Evolutionary conservation across 257 asterid species (phyloP).

Genomic region (Ballota nigra): DNA sequence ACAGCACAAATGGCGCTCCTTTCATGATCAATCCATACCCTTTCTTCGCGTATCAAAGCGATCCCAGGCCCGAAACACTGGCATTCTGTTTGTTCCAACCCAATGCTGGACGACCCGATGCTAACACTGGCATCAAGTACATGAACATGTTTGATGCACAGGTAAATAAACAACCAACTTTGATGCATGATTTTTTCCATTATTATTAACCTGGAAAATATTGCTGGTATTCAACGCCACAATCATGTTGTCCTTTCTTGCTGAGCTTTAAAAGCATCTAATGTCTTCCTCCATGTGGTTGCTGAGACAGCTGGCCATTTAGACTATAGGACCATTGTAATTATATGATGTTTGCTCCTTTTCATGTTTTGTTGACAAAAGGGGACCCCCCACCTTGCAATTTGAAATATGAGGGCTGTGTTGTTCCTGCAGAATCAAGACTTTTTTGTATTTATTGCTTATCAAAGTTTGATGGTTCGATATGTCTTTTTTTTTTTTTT

Average conservation of each 20-base stretch:
- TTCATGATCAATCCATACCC: constrained; percentile 96
- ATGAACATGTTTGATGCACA: constrained; percentile 99
- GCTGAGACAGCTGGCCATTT: constrained; percentile 31
- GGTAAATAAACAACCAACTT: constrained; percentile 33
- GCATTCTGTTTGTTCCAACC: constrained; percentile 95
- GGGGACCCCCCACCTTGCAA: background rate
- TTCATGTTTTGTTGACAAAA: background rate
- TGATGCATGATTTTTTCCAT: background rate
- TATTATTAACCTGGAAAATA: background rate
- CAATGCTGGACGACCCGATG: constrained; percentile 78
- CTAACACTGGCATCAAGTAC: constrained; percentile 71
- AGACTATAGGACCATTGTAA: background rate
- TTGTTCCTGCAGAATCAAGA: background rate
- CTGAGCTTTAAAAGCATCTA: constrained; percentile 9
- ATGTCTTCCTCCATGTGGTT: constrained; percentile 13
- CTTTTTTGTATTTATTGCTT: background rate
- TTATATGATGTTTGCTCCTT: constrained; percentile 1
- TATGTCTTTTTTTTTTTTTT: background rate
- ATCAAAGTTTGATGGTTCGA: background rate
- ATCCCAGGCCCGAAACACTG: constrained; percentile 77
- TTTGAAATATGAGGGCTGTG: background rate
- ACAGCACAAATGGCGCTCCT: constrained; percentile 61
- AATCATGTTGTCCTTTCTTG: background rate
- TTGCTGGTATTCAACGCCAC: background rate
- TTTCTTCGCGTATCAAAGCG: constrained; percentile 84